Conservation (phyloP, 257 asterid species). For the Thymus quinquecostatus region DNA sequence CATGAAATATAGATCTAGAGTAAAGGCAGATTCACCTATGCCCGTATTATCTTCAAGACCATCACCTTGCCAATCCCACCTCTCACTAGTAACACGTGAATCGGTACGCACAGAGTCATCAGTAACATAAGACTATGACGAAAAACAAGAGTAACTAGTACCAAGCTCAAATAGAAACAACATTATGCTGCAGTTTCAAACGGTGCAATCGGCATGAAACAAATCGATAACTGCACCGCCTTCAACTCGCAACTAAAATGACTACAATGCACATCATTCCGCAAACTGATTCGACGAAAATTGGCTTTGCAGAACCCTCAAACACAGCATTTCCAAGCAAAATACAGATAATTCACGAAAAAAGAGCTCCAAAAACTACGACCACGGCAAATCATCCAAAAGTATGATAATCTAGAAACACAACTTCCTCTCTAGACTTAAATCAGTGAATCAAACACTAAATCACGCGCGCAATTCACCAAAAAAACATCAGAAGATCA, state of each 20-base stretch:
- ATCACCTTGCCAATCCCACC: constrained; percentile 73
- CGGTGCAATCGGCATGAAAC: neutral
- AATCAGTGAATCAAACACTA: constrained; percentile 31
- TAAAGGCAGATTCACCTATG: constrained; percentile 48
- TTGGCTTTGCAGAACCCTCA: neutral
- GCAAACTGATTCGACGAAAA: neutral
- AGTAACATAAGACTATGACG: constrained; percentile 1
- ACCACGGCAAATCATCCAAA: neutral
- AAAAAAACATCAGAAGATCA: neutral
- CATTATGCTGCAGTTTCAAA: neutral
- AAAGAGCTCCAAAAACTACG: neutral
- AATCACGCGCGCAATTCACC: constrained; percentile 1
- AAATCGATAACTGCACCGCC: constrained; percentile 5
- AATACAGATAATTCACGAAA: neutral
- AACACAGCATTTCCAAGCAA: constrained; percentile 22
- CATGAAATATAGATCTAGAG: constrained; percentile 11
- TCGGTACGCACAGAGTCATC: constrained; percentile 13
- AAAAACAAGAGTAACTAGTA: neutral
- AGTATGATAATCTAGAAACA: neutral
- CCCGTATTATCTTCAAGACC: constrained; percentile 55
- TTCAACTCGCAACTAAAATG: constrained; percentile 6
- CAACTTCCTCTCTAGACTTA: constrained; percentile 11
- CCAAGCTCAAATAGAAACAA: neutral
- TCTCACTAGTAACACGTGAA: constrained; percentile 42
- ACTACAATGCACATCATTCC: constrained; percentile 22